Evolutionary conservation across 345 rosid species (phyloP).

Genomic region (Pistacia atlantica): DNA sequence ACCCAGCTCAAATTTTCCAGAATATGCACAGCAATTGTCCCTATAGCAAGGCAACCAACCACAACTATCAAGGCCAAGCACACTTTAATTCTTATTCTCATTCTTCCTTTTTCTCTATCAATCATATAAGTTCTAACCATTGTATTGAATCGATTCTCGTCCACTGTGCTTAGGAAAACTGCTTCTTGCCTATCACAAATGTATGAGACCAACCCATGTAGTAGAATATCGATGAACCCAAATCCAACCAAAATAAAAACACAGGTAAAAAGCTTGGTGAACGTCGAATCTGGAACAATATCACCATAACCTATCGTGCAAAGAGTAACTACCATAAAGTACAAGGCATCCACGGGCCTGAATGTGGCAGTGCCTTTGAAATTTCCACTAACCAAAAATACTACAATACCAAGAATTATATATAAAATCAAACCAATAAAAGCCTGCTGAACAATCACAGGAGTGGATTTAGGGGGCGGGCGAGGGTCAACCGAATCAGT

Average conservation of each 20-base stretch:
- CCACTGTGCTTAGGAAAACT: slow-evolving; percentile 51
- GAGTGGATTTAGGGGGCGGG: slow-evolving; percentile 28
- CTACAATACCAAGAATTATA: slow-evolving; percentile 33
- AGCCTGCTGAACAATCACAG: slow-evolving; percentile 55
- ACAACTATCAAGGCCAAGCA: slow-evolving; percentile 52
- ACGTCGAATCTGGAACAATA: slow-evolving; percentile 58
- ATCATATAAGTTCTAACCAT: slow-evolving; percentile 52
- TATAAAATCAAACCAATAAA: slow-evolving; percentile 53
- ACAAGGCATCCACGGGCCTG: slow-evolving; percentile 61
- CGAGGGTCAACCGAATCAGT: slow-evolving; percentile 28
- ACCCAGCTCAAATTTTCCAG: slow-evolving; percentile 59
- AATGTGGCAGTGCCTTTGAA: slow-evolving; percentile 47
- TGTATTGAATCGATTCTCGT: slow-evolving; percentile 46
- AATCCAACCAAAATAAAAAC: slow-evolving; percentile 59
- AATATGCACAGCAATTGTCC: slow-evolving; percentile 43
- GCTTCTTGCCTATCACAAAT: slow-evolving; percentile 68
- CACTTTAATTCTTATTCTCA: slow-evolving; percentile 67
- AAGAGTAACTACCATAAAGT: slow-evolving; percentile 66
- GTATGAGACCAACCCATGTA: slow-evolving; percentile 60
- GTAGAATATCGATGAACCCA: slow-evolving; percentile 63
- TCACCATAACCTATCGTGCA: slow-evolving; percentile 77
- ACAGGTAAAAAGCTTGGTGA: slow-evolving; percentile 61
- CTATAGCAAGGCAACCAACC: slow-evolving; percentile 49
- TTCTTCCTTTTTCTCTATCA: slow-evolving; percentile 62
- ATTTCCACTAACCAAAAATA: slow-evolving; percentile 32